These are phyloP conservation scores for Chrysanthemum seticuspe DNA, from an alignment of 129 eudicot species.

Conservation along the genomic window DNA sequence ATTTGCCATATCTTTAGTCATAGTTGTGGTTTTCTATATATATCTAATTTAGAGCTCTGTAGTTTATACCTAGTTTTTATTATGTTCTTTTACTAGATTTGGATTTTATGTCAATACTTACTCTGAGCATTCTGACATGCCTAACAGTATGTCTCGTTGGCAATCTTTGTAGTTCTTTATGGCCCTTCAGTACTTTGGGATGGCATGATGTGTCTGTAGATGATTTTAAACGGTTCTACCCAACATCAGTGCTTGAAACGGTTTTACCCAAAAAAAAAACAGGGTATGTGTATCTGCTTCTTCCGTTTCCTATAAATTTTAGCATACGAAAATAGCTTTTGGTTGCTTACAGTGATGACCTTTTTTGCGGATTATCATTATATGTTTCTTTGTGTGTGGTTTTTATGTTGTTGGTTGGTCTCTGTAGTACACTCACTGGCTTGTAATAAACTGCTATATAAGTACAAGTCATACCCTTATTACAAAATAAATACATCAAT, in stretches of 20 bases:
- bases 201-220: constrained; percentile 93
- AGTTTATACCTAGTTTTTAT: not conserved
- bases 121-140: constrained; percentile 6
- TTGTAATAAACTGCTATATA: no score
- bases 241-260: no score
- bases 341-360: no score
- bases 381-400: no score
- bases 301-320: not conserved
- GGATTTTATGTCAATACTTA: not conserved
- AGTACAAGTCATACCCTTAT: no score
- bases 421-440: no score
- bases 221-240: constrained; percentile 58
- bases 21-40: not conserved
- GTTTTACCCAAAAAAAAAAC: constrained; percentile 86
- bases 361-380: no score
- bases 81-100: not conserved
- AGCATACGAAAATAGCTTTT: no score
- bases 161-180: constrained; percentile 54
- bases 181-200: constrained; percentile 99
- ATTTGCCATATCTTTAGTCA: not conserved
- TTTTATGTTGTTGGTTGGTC: no score
- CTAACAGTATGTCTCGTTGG: constrained; percentile 12
- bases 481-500: no score
- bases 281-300: constrained; percentile 48
- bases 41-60: not conserved